Evolutionary conservation across 768 basidiomycete genomes (phyloP).

Genomic region (Mycena haematopus): DNA sequence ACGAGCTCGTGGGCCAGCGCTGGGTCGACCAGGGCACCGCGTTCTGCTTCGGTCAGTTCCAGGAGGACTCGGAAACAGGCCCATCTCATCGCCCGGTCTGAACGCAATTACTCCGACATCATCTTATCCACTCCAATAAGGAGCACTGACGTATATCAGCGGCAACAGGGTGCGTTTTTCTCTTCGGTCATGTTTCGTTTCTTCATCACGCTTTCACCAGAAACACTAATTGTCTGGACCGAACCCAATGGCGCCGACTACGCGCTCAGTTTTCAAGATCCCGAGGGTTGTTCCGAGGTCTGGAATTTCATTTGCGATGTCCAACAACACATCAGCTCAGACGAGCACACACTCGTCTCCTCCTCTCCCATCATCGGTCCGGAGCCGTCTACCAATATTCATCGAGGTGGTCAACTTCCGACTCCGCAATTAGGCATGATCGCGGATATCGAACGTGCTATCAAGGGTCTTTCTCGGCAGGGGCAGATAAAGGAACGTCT

Average conservation of each 20-base stretch:
- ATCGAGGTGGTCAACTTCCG: constrained; percentile 77
- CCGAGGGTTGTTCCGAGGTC: constrained; percentile 93
- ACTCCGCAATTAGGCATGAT: constrained; percentile 79
- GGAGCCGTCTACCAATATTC: constrained; percentile 50
- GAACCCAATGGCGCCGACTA: constrained; percentile 95
- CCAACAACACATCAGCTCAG: constrained; percentile 77
- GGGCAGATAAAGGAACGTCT: constrained; percentile 79
- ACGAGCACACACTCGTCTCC: constrained; percentile 55
- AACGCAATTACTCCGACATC: constrained; percentile 71
- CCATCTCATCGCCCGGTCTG: constrained; percentile 83
- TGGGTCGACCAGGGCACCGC: constrained; percentile 99
- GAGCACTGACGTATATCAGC: constrained; percentile 83
- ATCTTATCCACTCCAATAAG: constrained; percentile 84
- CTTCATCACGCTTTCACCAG: constrained; percentile 46
- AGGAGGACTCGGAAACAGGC: constrained; percentile 79
- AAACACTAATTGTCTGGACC: constrained; percentile 99
- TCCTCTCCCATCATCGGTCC: constrained; percentile 69
- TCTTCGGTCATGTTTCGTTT: constrained; percentile 15
- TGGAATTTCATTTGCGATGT: constrained; percentile 98
- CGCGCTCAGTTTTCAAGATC: constrained; percentile 95
- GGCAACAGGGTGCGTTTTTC: constrained; percentile 76
- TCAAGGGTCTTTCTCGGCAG: constrained; percentile 78
- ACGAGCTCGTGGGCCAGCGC: constrained; percentile 87
- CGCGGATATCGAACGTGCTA: constrained; percentile 77
- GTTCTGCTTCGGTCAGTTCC: constrained; percentile 90